Evolutionary conservation across 306 rosid species (phyloP).

Genomic region (Notholithocarpus densiflorus): DNA sequence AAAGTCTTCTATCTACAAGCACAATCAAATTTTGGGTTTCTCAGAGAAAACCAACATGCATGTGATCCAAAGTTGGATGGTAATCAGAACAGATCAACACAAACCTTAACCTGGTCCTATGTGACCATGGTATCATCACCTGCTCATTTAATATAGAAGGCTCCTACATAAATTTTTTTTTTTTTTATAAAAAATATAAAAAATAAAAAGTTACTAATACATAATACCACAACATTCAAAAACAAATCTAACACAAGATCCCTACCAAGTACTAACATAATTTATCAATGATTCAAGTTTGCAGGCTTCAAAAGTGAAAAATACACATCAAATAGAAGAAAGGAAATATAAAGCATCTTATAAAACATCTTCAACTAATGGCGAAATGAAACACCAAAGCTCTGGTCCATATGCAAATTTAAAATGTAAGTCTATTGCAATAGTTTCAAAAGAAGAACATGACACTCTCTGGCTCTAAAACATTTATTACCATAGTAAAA

Average conservation of each 20-base stretch:
- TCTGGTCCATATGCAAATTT: background rate
- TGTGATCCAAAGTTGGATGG: slow-evolving; percentile 4
- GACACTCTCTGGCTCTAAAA: background rate
- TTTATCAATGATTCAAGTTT: background rate
- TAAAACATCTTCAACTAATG: background rate
- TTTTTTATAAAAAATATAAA: too few species aligned
- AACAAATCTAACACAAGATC: background rate
- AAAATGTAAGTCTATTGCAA: background rate
- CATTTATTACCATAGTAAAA: background rate
- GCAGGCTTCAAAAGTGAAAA: background rate
- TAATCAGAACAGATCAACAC: slow-evolving; percentile 18
- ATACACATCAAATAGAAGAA: background rate
- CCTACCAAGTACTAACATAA: background rate
- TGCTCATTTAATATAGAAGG: slow-evolving; percentile 44
- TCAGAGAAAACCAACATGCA: slow-evolving; percentile 1
- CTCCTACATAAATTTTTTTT: slow-evolving; percentile 66
- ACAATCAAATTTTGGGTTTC: slow-evolving; percentile 24
- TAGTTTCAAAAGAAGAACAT: background rate
- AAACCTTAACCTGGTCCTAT: slow-evolving; percentile 49
- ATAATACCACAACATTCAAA: background rate
- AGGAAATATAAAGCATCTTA: background rate
- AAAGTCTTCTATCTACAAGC: slow-evolving; percentile 57
- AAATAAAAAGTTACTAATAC: slow-evolving; percentile 1
- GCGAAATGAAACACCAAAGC: background rate
- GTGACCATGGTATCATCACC: slow-evolving; percentile 37